A percentile compares a stretch with the other conserved stretches of the same genome.
phyloP scores from a whole-genome alignment of 495 filamentous ascomycete species.

The Lentithecium fluviatile region DNA sequence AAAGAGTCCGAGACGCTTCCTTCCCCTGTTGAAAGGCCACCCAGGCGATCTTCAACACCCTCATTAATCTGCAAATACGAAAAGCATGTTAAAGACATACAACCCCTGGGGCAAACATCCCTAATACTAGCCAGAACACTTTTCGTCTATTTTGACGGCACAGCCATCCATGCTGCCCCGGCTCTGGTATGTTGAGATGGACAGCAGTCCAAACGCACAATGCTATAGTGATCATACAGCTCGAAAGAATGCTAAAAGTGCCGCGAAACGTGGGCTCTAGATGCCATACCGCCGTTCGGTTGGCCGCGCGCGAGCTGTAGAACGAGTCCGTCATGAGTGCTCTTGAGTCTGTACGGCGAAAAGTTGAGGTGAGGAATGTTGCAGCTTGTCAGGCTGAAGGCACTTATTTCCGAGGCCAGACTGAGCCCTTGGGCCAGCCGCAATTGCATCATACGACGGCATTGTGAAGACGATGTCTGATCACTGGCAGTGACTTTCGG shows the following conservation, averaged over 20 bases:
- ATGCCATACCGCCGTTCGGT: constrained; percentile 18
- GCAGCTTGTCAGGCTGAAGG: no score
- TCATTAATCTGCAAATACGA: neutral
- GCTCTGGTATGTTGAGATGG: constrained; percentile 45
- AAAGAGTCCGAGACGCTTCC: neutral
- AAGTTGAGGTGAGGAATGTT: no score
- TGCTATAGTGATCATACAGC: constrained; percentile 43
- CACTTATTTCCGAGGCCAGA: no score
- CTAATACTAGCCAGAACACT: constrained; percentile 38
- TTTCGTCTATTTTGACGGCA: constrained; percentile 27
- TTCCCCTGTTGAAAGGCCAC: constrained; percentile 19
- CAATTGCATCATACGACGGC: no score
- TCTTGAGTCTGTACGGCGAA: no score
- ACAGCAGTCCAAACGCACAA: constrained; percentile 50
- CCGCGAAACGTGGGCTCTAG: constrained; percentile 38
- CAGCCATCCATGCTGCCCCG: neutral
- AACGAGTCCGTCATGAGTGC: constrained; percentile 6
- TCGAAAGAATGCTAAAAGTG: constrained; percentile 43
- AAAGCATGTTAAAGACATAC: neutral
- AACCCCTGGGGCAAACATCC: constrained; percentile 22
- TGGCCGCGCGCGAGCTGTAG: neutral
- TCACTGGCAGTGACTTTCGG: no score
- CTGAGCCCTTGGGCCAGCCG: no score
- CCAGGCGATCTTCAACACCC: constrained; percentile 17
- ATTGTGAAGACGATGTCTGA: no score